Base-by-base conservation (phyloP, 2,329 filamentous ascomycete genomes). In the Fusarium sp. region DNA sequence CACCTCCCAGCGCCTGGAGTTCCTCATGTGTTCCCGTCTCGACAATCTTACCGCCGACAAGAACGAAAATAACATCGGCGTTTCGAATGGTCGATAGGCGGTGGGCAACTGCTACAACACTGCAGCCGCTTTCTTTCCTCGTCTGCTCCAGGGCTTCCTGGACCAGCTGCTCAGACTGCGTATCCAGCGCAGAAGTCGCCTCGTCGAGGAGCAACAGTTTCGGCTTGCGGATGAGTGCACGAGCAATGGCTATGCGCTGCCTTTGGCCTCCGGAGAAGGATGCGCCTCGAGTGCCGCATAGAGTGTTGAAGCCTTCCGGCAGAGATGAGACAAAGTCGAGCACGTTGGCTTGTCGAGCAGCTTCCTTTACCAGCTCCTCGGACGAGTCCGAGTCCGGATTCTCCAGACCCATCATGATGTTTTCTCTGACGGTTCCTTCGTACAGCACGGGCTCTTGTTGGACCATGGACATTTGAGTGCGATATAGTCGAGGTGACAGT, bases 401-500 rank as follows among this genome's bases (percentile, higher is more conserved):
- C 2, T 13, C 46, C 7, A 59, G 16, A 4, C 60, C 48, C 2
- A 39, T 27, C 2, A 40, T 31, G 66, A 98, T 97, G 73, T 95
- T 95, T 75, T 95, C 92, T 3, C 91, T 91, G 68, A 95, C 91
- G 0, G 91, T 91, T 16, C 92, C 92, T 1, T 90, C 93, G 79
- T 94, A 94, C 4, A 98, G 86, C 1, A 84, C 84, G 0, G 86
- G 85, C 52, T 89, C 86, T 72, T 89, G 87, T 65, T 87, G 84
- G 1, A 90, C 87, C 4, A 89, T 80, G 1, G 86, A 81, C 7
- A 89, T 82, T 30, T 83, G 77, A 2, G 79, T 78, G 28, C 87
- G 81, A 78, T 86, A 87, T 68, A 83, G 82, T 16, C 82, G 81
- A 1, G 85, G 74, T 59, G 85, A 55, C 75, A 44, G 83, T 11